phyloP scores from a whole-genome alignment of 2,329 filamentous ascomycete genomes.

The Pseudopyricularia javanii region DNA sequence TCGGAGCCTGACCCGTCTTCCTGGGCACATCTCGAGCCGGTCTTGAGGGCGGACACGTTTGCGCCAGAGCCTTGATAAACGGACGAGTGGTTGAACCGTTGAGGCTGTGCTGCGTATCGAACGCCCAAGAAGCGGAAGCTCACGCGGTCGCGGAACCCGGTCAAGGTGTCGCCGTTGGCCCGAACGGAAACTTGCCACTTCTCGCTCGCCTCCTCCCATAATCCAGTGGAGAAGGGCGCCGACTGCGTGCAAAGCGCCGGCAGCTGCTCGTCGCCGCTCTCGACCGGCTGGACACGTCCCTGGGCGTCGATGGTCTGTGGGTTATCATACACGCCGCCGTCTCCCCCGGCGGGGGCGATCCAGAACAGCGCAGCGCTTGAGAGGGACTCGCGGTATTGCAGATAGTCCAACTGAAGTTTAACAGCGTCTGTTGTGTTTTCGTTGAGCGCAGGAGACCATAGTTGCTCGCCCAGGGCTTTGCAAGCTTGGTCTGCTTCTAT shows the following conservation, averaged over 20 bases:
- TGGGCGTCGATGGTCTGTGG: constrained; percentile 14
- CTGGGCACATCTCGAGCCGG: constrained; percentile 27
- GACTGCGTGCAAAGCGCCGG: constrained; percentile 29
- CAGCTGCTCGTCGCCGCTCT: constrained; percentile 9
- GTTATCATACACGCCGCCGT: not conserved
- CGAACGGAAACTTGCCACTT: constrained; percentile 23
- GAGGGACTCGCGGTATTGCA: constrained; percentile 18
- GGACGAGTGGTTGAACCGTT: constrained; percentile 29
- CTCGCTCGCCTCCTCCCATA: constrained; percentile 16
- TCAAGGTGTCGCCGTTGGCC: constrained; percentile 22
- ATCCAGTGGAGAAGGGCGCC: constrained; percentile 24
- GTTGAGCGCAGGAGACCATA: constrained; percentile 18
- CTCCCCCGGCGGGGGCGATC: constrained; percentile 15
- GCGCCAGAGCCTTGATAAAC: constrained; percentile 21
- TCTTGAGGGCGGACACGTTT: constrained; percentile 19
- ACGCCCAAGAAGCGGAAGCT: constrained; percentile 39
- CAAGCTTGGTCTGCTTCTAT: constrained; percentile 18
- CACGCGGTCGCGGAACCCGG: constrained; percentile 29
- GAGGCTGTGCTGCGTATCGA: constrained; percentile 29
- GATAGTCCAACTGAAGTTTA: constrained; percentile 21
- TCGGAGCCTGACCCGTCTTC: constrained; percentile 21
- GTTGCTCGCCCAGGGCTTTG: constrained; percentile 22
- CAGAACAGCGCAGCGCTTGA: constrained; percentile 18
- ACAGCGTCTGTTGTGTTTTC: constrained; percentile 12
- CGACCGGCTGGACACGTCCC: constrained; percentile 11